Conservation (phyloP, 1,284 basidiomycete species). For the Cutaneotrichosporon dermatis region DNA sequence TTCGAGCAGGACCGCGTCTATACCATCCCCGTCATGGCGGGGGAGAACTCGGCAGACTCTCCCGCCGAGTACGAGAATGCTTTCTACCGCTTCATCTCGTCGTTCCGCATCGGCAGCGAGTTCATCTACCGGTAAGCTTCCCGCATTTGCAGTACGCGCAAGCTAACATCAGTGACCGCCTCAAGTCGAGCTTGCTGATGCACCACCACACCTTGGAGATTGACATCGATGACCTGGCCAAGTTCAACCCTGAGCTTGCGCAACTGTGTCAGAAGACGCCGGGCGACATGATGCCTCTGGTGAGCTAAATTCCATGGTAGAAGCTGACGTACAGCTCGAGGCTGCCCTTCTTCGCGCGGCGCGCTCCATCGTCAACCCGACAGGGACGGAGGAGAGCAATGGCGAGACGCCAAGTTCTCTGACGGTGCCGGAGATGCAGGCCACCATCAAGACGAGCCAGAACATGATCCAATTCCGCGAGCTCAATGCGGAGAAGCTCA, state of each 20-base stretch:
- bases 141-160: no score
- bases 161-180: slow-evolving; percentile 64
- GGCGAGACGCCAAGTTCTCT: slow-evolving; percentile 39
- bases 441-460: slow-evolving; percentile 79
- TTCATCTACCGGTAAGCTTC: slow-evolving; percentile 73
- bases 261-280: slow-evolving; percentile 85
- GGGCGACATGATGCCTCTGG: slow-evolving; percentile 81
- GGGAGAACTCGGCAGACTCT: slow-evolving; percentile 60
- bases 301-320: slow-evolving; percentile 45
- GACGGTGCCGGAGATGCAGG: slow-evolving; percentile 78
- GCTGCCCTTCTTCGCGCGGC: slow-evolving; percentile 78
- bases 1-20: slow-evolving; percentile 76
- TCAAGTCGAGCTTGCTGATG: slow-evolving; percentile 81
- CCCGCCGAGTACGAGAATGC: slow-evolving; percentile 74
- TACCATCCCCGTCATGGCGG: slow-evolving; percentile 58
- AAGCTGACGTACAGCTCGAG: slow-evolving; percentile 63
- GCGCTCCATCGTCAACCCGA: slow-evolving; percentile 70
- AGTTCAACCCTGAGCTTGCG: slow-evolving; percentile 91
- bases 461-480: slow-evolving; percentile 94
- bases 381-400: slow-evolving; percentile 48
- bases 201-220: slow-evolving; percentile 91
- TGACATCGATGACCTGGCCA: slow-evolving; percentile 80
- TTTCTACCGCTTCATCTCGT: slow-evolving; percentile 76
- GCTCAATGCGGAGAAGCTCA: slow-evolving; percentile 88
- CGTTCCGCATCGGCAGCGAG: slow-evolving; percentile 79